Evolutionary conservation across 2,329 filamentous ascomycete species (phyloP), one percentile per base, ranked within the genome.

Genomic region (Trichoderma oligosporum): DNA sequence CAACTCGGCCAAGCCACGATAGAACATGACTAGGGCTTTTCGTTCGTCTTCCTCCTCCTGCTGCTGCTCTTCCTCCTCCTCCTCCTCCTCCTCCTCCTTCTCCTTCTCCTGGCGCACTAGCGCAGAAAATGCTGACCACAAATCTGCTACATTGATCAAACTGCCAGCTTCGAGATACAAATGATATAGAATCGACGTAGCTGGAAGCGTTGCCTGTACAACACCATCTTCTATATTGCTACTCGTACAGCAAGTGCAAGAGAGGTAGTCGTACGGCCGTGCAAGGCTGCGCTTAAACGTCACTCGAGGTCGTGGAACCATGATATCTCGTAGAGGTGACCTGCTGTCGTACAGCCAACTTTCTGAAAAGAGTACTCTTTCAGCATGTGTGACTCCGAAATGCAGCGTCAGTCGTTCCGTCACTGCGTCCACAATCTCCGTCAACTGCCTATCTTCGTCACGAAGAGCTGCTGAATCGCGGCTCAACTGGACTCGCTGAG

Each of bases 1-100:
- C 69, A 99, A 73, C 71, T 99, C 94, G 0, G 93, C 90, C 61
- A 97, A 72, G 4, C 83, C 89, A 60, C 85, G 82, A 71, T 97
- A 97, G 73, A 97, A 99, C 58, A 89, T 74, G 39, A 91, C 84
- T 73, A 91, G 78, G 7, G 79, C 80, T 45, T 78, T 79, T 62
- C 82, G 76, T 69, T 85, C 82, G 46, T 79, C 75, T 9, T 66
- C 71, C 9, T 66, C 71, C 9, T 64, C 65, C 12, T 67, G 71
- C 45, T 66, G 64, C 31, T 67, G 77, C 16, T 88, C 74, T 45
- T 79, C 75, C 7, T 74, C 64, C 7, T 77, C 76, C 12, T 75
- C 73, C 12, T 75, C 73, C 8, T 72, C 73, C 2, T 77, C 75
- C 1, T 63, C 61, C 7, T 63, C 66, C 12, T 67, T 71, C 42